Base-by-base conservation (phyloP, 192 early-diverging fungal genomes). In the Gaertneriomyces sp. region DNA sequence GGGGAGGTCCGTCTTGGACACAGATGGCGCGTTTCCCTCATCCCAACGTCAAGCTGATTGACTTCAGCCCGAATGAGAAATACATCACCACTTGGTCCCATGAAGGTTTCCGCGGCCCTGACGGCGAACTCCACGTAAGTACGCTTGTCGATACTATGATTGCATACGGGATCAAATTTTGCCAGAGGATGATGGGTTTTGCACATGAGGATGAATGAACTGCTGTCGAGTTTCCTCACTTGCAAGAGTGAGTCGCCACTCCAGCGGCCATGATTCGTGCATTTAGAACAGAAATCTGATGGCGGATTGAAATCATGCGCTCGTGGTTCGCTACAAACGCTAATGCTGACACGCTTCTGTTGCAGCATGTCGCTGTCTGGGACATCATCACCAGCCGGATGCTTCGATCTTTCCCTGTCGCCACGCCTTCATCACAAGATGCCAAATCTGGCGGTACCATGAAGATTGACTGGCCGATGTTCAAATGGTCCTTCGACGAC, bases 401-500 rank as follows among this genome's bases (percentile, higher is more conserved):
- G 46, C 79, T 99, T 53, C 91, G 97, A 58, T 88, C 94, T 39
- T 99, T 99, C 85, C 77, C 89, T 43, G 66, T 88, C 39, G 68
- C 75, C 42, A 68, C 84, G 44, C 19, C 42, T 16, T 45, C 64
- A 14, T 20, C 45, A 38, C 40, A n/a, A 4, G 49, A 43, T 6
- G 44, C 33, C 19, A 19, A 16, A 11, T 38, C 42, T 7, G 66
- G 68, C 25, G n/a, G 60, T 6, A 71, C 65, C 16, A 45, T 73
- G 41, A 81, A 81, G 71, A 79, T 90, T 50, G 85, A 82, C 38
- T 96, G 94, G 93, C 93, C 95, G 40, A 80, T 95, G 58, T 97
- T 99, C 85, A 95, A 94, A 79, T 99, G 95, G 94, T 92, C 94
- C 53, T 84, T 87, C 44, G 89, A 89, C 77, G 94, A 94, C 61